Evolutionary conservation across 495 filamentous ascomycete genomes (phyloP), one percentile per base, ranked within the genome.

Genomic region (Aspergillus sclerotiicarbonarius): DNA sequence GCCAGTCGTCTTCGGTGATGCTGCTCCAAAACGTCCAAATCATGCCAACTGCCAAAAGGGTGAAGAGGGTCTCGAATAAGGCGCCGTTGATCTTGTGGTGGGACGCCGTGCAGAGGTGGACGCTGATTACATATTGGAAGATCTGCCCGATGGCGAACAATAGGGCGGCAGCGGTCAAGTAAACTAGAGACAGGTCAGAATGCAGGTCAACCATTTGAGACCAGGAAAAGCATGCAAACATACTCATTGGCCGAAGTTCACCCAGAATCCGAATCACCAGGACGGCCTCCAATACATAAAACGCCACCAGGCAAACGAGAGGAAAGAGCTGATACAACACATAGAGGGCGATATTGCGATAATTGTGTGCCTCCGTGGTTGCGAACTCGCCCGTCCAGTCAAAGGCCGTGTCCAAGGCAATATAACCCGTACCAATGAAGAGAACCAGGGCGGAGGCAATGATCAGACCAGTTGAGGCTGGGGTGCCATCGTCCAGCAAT

Each of bases 1-100:
- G 91, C 94, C 94, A 99, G 76, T 97, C 93, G 67, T 99, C 94
- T 75, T 99, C 94, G 5, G 94, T 99, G 66, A 99, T 99, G 77
- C 91, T 96, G 41, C 90, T 93, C 94, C 95, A 98, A 80, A 99
- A 99, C 60, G 89, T 67, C 93, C 93, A 99, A 49, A 96, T 66
- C 72, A 82, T 83, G 13, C 88, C 81, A 8, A 98, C 91, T 2
- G 92, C 79, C 13, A 91, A 71, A 0, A 97, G 76, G 0, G 91
- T 97, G 76, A 98, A 97, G 16, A 96, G 77, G 0, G 93, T 97
- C 71, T 96, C 86, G 70, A 99, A 99, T 3, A 98, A 69, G 12
- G 92, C 85, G 46, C 94, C 94, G 66, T 99, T 91, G 65, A 99
- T 96, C 66, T 89, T 92, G 61, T 90, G 89, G 19, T 73, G 63